These are phyloP conservation scores for Wallemia ichthyophaga DNA, from an alignment of 1,284 basidiomycete species.

Conservation along the genomic window DNA sequence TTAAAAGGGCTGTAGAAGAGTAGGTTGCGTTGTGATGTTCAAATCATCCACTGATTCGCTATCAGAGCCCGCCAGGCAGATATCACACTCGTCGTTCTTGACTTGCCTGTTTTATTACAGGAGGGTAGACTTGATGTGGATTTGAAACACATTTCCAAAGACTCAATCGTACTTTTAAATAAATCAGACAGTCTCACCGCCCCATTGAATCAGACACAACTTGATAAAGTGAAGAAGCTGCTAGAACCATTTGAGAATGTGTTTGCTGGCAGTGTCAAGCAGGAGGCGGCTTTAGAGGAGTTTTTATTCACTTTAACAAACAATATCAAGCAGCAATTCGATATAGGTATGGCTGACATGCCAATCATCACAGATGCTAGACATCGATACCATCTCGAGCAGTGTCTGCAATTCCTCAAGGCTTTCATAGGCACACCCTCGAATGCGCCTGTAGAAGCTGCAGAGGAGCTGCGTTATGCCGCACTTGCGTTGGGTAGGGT, in stretches of 20 bases:
- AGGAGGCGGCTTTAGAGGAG: conserved; percentile 23
- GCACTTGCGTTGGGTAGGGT: conserved; percentile 47
- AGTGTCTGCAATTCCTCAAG: conserved; percentile 30
- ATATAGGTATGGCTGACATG: conserved; percentile 12
- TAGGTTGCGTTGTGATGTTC: too few relatives aligned
- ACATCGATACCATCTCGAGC: conserved; percentile 41
- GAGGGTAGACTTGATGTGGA: conserved; percentile 4
- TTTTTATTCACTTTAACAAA: conserved; percentile 29
- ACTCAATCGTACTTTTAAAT: conserved; percentile 36
- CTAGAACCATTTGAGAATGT: conserved; percentile 4
- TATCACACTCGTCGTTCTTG: conserved; percentile 42
- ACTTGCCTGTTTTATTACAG: conserved; percentile 24
- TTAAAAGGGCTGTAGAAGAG: conserved; percentile 32
- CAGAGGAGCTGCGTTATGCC: conserved; percentile 59
- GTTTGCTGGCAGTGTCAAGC: conserved; percentile 35
- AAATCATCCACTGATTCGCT: too few relatives aligned
- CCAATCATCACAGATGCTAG: conserved; percentile 48
- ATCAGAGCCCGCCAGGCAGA: conserved; percentile 34
- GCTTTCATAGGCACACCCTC: conserved; percentile 23
- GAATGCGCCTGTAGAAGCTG: conserved; percentile 17
- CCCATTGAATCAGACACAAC: conserved; percentile 3
- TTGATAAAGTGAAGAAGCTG: conserved; percentile 1
- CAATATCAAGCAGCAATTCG: conserved; percentile 21
- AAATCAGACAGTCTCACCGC: conserved; percentile 29
- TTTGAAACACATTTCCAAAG: conserved; percentile 9